Percentiles rank a stretch among this genome's conserved stretches.
phyloP scores from a whole-genome alignment of 208 protist genomes.

The Naegleria lovaniensis region DNA sequence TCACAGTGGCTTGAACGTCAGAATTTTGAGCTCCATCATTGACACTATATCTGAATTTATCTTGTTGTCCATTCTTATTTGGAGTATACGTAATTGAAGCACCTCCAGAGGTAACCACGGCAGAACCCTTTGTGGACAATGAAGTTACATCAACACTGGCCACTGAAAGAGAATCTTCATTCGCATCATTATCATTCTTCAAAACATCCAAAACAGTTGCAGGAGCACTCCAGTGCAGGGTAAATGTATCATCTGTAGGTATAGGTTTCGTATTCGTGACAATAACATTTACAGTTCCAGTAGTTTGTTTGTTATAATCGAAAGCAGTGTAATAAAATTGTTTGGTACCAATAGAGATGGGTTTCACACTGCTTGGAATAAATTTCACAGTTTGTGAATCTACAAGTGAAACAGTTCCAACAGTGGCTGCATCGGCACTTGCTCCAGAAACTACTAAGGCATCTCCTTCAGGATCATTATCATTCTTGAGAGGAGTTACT shows the following conservation, averaged over 20 bases:
- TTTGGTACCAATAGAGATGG: not conserved
- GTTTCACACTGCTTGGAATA: not conserved
- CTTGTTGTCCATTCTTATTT: not conserved
- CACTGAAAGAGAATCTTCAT: no score
- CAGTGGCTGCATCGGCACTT: not conserved
- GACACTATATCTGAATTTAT: no score
- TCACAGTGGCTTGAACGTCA: not conserved
- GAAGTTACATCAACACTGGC: no score
- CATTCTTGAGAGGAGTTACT: no score
- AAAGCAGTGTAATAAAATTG: not conserved
- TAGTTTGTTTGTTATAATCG: not conserved
- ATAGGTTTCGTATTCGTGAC: not conserved
- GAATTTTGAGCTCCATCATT: not conserved
- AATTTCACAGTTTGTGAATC: not conserved
- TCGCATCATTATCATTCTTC: not conserved
- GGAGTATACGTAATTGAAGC: not conserved
- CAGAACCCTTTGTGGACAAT: not conserved
- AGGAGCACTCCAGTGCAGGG: not conserved
- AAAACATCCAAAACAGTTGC: not conserved
- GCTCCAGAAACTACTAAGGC: not conserved
- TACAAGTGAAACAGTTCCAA: not conserved
- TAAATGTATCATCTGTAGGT: not conserved
- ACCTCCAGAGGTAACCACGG: not conserved
- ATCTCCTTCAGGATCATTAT: not conserved
- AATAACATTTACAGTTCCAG: not conserved